Conservation (phyloP, 768 basidiomycete genomes). For the Lentinula sp. region DNA sequence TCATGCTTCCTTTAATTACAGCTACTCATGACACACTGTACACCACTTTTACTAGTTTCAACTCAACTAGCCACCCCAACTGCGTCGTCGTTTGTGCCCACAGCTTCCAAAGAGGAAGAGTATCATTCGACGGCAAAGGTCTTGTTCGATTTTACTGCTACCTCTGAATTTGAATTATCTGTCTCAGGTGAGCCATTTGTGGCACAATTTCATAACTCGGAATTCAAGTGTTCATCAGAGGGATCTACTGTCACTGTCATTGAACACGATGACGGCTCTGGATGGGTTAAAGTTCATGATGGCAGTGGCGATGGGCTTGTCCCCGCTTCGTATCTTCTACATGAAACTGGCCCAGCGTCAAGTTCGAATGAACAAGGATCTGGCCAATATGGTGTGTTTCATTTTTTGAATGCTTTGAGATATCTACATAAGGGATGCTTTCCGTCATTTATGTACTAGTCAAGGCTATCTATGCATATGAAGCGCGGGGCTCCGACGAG, state of each 20-base stretch:
- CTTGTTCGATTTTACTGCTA: slow-evolving; percentile 68
- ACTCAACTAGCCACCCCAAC: slow-evolving; percentile 26
- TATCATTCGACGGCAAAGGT: slow-evolving; percentile 51
- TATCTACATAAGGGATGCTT: background rate
- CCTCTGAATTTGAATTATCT: slow-evolving; percentile 72
- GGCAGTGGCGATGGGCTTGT: slow-evolving; percentile 61
- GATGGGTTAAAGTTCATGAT: slow-evolving; percentile 76
- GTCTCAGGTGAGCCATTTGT: slow-evolving; percentile 44
- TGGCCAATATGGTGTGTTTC: slow-evolving; percentile 45
- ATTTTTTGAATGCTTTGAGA: background rate
- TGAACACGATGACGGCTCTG: slow-evolving; percentile 81
- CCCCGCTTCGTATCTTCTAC: slow-evolving; percentile 68
- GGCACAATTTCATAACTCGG: slow-evolving; percentile 4
- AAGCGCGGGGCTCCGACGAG: slow-evolving; percentile 69
- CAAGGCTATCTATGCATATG: slow-evolving; percentile 76
- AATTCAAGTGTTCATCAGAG: slow-evolving; percentile 35
- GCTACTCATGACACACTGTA: background rate
- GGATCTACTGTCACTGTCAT: slow-evolving; percentile 58
- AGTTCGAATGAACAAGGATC: slow-evolving; percentile 22
- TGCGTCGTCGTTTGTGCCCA: slow-evolving; percentile 52
- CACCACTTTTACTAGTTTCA: background rate
- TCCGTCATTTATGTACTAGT: slow-evolving; percentile 35
- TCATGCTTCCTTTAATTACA: background rate
- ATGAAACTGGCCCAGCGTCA: slow-evolving; percentile 17
- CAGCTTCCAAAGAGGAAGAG: slow-evolving; percentile 32